Evolutionary conservation across 148 eudicot species (phyloP).

Genomic region (Amaranthus hypochondriacus): DNA sequence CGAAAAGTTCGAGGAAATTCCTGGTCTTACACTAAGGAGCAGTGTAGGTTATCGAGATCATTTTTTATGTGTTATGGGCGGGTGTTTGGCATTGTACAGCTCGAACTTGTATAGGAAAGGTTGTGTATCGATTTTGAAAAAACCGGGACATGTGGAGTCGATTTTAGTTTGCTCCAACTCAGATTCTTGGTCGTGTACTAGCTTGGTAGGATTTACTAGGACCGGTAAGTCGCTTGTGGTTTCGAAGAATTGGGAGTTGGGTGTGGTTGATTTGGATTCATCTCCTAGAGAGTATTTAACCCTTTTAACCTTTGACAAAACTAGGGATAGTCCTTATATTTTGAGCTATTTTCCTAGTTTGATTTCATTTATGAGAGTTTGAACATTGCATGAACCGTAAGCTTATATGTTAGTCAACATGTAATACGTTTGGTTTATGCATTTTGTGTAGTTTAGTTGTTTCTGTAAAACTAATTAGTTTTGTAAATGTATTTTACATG

Average conservation of each 20-base stretch:
- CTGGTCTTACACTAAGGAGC: slow-evolving; percentile 15
- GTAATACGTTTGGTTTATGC: too few species aligned
- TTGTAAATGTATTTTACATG: too few species aligned
- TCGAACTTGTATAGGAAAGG: slow-evolving; percentile 13
- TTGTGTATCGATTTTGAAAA: slow-evolving; percentile 20
- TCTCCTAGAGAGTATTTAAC: slow-evolving; percentile 7
- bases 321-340: neutral
- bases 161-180: neutral
- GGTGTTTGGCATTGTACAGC: slow-evolving; percentile 20
- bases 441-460: too few species aligned
- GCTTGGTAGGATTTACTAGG: slow-evolving; percentile 26
- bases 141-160: slow-evolving; percentile 17
- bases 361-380: slow-evolving; percentile 14
- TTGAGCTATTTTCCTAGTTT: slow-evolving; percentile 25
- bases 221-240: slow-evolving; percentile 16
- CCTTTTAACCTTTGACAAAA: slow-evolving; percentile 20
- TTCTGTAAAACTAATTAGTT: too few species aligned
- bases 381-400: neutral
- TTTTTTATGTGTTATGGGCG: slow-evolving; percentile 26
- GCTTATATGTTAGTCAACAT: too few species aligned
- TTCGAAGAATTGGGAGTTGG: slow-evolving; percentile 22
- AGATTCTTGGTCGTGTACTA: slow-evolving; percentile 10
- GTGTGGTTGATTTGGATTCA: slow-evolving; percentile 12
- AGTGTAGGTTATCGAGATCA: slow-evolving; percentile 10
- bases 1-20: slow-evolving; percentile 23